Base-by-base conservation (phyloP, 768 basidiomycete genomes). In the Suillus variegatus region DNA sequence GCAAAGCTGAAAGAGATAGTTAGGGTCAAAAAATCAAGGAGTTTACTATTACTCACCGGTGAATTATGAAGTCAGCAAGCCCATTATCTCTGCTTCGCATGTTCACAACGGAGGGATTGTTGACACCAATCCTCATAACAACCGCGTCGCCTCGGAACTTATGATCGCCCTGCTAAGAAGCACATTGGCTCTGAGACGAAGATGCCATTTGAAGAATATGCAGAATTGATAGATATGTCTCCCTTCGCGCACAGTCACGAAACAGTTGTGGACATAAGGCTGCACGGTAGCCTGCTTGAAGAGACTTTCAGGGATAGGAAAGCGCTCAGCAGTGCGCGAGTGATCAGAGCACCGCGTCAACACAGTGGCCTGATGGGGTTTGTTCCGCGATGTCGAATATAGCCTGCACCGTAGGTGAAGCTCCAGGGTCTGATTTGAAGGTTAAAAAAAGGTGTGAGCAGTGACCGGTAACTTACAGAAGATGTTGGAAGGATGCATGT, bases 151-250 rank as follows among this genome's bases (percentile, higher is more conserved):
- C 63, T 7, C 2, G 41, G n/a, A 67, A 67, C 13, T 25, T 13
- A 3, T 3, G 10, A 35, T 38, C 46, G 13, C 4, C 0, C 8
- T 20, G 1, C 65, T 60, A 54, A 68, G 41, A 25, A 54, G 18
- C 1, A 18, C 10, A 8, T 68, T 68, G 6, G 3, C 13, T 13
- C 44, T 35, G 32, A 68, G 67, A 28, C 28, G 7, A 36, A 40
- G 52, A 36, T 68, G 66, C 1, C 16, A n/a, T 14, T 68, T 68
- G 63, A 68, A 68, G 57, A 67, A 68, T 1, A 68, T 22, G 44
- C 25, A 7, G 22, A 67, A 68, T 5, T 5, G 14, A 52, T 68
- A 10, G 6, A 25, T 9, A 2, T 64, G 51, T 25, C 25, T 41
- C 6, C 63, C 67, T 10, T 68, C 54, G 13, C n/a, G 6, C 1